These are phyloP conservation scores for Thielaviopsis musarum DNA, from an alignment of 2,329 filamentous ascomycete species.

Conservation along the genomic window DNA sequence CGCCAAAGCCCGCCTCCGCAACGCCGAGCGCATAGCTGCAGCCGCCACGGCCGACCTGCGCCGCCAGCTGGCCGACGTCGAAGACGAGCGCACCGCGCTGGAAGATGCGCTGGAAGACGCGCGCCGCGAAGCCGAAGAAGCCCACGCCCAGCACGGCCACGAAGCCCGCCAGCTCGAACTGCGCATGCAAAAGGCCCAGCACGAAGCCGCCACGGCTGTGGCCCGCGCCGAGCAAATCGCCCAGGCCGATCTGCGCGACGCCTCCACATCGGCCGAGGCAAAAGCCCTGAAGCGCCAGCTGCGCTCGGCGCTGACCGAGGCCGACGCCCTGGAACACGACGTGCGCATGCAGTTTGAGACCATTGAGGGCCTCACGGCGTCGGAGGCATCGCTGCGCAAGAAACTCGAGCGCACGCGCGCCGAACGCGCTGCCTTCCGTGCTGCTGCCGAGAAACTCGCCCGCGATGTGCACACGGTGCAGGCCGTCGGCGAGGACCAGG, in stretches of 20 bases:
- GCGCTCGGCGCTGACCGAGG: conserved; percentile 44
- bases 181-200: conserved; percentile 34
- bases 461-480: conserved; percentile 32
- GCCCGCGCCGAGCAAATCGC: conserved; percentile 18
- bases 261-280: conserved; percentile 34
- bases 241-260: conserved; percentile 18
- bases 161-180: conserved; percentile 27
- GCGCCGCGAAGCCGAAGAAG: conserved; percentile 33
- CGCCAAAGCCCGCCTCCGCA: conserved; percentile 29
- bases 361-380: conserved; percentile 37
- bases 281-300: conserved; percentile 43
- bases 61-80: conserved; percentile 36
- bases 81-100: conserved; percentile 40
- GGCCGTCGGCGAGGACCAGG: conserved; percentile 18
- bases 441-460: conserved; percentile 37
- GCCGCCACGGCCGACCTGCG: conserved; percentile 31
- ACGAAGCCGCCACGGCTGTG: conserved; percentile 25
- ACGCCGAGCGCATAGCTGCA: conserved; percentile 31
- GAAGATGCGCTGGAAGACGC: conserved; percentile 42
- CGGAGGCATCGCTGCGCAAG: conserved; percentile 42
- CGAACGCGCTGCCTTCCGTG: conserved; percentile 41
- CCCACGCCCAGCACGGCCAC: conserved; percentile 26
- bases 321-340: conserved; percentile 55
- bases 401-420: conserved; percentile 56
- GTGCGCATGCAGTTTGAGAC: conserved; percentile 51